Conservation (phyloP, 2,329 filamentous ascomycete species). For the Verticillium nonalfalfae region DNA sequence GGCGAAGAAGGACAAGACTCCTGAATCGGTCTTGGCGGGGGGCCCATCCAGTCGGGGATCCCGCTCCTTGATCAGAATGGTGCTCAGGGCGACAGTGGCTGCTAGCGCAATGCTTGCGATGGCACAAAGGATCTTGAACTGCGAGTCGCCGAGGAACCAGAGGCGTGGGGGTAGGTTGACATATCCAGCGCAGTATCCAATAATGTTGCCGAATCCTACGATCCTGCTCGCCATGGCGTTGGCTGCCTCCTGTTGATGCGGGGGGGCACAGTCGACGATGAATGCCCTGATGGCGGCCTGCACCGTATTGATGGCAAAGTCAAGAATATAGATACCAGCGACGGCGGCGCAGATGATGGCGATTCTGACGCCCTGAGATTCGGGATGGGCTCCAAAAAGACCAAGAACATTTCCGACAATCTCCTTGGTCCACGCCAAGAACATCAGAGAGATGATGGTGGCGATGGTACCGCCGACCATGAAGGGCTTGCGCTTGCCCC, state of each 20-base stretch:
- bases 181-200: conserved; percentile 85
- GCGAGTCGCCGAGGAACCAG: conserved; percentile 76
- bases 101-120: conserved; percentile 72
- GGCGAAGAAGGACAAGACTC: conserved; percentile 72
- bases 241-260: conserved; percentile 87
- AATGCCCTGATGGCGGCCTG: conserved; percentile 89
- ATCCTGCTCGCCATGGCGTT: conserved; percentile 92
- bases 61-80: conserved; percentile 64
- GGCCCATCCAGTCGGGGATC: conserved; percentile 70
- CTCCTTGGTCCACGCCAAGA: conserved; percentile 69
- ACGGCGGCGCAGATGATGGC: conserved; percentile 74
- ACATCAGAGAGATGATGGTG: conserved; percentile 61
- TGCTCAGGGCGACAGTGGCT: conserved; percentile 65
- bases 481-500: conserved; percentile 77
- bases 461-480: conserved; percentile 65
- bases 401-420: conserved; percentile 61
- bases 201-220: conserved; percentile 81
- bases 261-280: conserved; percentile 87
- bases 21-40: conserved; percentile 51
- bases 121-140: conserved; percentile 88
- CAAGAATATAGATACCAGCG: conserved; percentile 79
- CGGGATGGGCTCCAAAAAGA: conserved; percentile 64
- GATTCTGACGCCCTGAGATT: conserved; percentile 57
- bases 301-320: conserved; percentile 95
- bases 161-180: conserved; percentile 68